Conservation (phyloP, 1,284 basidiomycete species). For the Pholiota adiposa region DNA sequence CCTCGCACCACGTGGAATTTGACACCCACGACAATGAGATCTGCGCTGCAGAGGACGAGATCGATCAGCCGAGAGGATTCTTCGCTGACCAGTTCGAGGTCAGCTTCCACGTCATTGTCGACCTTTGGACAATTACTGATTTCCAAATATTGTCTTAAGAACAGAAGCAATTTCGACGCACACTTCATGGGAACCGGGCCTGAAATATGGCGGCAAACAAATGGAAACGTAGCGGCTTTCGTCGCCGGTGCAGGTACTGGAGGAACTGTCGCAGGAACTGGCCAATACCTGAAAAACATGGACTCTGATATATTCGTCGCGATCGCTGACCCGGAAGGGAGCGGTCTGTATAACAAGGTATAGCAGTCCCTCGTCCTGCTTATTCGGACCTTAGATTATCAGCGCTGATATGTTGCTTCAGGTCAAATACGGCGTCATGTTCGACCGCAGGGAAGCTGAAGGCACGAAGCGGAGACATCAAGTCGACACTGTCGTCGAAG, state of each 20-base stretch:
- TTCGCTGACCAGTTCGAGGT: slow-evolving; percentile 98
- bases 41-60: slow-evolving; percentile 29
- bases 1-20: slow-evolving; percentile 48
- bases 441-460: slow-evolving; percentile 88
- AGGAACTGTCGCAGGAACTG: slow-evolving; percentile 91
- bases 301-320: slow-evolving; percentile 70
- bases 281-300: slow-evolving; percentile 78
- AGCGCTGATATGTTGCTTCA: slow-evolving; percentile 30
- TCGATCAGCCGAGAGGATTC: slow-evolving; percentile 67
- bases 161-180: slow-evolving; percentile 87
- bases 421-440: slow-evolving; percentile 95
- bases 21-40: slow-evolving; percentile 32
- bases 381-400: too few species aligned
- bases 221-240: slow-evolving; percentile 84
- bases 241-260: slow-evolving; percentile 98
- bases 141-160: too few species aligned
- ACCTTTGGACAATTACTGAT: background rate
- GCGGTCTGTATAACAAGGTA: slow-evolving; percentile 94
- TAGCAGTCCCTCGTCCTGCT: background rate
- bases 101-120: background rate
- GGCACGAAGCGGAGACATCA: slow-evolving; percentile 94
- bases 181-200: slow-evolving; percentile 93
- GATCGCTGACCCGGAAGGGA: slow-evolving; percentile 92
- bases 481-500: slow-evolving; percentile 91
- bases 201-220: slow-evolving; percentile 95